Percentiles rank a stretch among this genome's conserved stretches.
phyloP scores from a whole-genome alignment of 768 basidiomycete species.

The Rhodotorula graminis region DNA sequence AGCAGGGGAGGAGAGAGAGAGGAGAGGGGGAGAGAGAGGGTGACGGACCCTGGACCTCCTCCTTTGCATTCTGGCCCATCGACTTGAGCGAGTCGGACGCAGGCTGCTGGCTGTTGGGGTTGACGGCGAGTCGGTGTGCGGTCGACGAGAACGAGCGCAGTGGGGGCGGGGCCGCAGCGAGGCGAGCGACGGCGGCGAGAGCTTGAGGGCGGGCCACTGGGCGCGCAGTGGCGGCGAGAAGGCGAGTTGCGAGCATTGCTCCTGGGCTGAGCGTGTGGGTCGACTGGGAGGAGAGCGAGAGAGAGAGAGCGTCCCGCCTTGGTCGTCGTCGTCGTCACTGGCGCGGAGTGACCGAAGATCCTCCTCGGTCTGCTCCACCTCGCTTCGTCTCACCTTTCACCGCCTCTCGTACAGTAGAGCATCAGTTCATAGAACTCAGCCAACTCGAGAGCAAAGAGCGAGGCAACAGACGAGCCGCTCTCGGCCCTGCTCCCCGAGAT shows the following conservation, averaged over 20 bases:
- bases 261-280: too few species aligned
- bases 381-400: too few species aligned
- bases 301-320: too few species aligned
- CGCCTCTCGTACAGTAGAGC: neutral
- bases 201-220: neutral
- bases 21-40: neutral
- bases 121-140: neutral
- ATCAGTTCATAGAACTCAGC: too few species aligned
- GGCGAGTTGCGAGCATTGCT: neutral
- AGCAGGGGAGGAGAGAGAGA: too few species aligned
- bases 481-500: too few species aligned
- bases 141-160: neutral
- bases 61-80: constrained; percentile 30
- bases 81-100: constrained; percentile 21
- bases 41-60: constrained; percentile 33
- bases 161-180: neutral
- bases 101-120: constrained; percentile 8
- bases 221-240: neutral
- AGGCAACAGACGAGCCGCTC: too few species aligned
- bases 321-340: too few species aligned
- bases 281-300: too few species aligned
- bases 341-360: too few species aligned
- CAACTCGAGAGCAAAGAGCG: too few species aligned
- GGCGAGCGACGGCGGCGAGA: neutral
- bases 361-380: too few species aligned